Evolutionary conservation across 78 protist species (phyloP).

Genomic region (Chrysochromulina tobinii): DNA sequence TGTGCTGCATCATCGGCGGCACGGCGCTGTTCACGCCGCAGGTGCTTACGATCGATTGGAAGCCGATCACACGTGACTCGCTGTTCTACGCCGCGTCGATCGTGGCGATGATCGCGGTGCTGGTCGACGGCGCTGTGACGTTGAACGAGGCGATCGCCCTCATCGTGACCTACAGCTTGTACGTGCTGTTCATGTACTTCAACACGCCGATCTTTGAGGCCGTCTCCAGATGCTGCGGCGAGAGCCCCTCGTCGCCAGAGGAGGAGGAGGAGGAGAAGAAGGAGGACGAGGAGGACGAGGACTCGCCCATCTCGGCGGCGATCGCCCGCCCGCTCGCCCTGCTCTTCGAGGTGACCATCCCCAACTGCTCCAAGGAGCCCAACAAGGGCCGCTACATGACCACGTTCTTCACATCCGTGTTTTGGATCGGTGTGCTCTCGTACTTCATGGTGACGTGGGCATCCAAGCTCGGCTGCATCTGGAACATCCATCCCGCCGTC

Average conservation of each 20-base stretch:
- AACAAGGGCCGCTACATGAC: neutral
- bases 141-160: neutral
- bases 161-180: neutral
- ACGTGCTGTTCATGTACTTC: slow-evolving; percentile 27
- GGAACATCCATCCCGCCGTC: neutral
- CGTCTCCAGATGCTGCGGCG: neutral
- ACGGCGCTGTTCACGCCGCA: slow-evolving; percentile 1
- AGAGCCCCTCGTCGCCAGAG: neutral
- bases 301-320: neutral
- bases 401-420: slow-evolving; percentile 31
- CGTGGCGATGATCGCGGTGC: neutral
- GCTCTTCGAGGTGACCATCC: neutral
- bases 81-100: slow-evolving; percentile 1
- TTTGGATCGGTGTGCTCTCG: slow-evolving; percentile 40
- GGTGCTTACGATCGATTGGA: slow-evolving; percentile 2
- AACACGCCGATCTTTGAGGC: neutral
- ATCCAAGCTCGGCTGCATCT: neutral
- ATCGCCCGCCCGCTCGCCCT: neutral
- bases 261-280: slow-evolving; percentile 1
- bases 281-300: neutral
- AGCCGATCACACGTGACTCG: slow-evolving; percentile 46
- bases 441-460: slow-evolving; percentile 24
- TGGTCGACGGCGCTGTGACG: neutral
- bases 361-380: neutral
- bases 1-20: slow-evolving; percentile 39